Percentiles rank a stretch among this genome's conserved stretches.
Evolutionary conservation across 176 grass and related monocot species (phyloP).

Genomic region (Secale cereale): DNA sequence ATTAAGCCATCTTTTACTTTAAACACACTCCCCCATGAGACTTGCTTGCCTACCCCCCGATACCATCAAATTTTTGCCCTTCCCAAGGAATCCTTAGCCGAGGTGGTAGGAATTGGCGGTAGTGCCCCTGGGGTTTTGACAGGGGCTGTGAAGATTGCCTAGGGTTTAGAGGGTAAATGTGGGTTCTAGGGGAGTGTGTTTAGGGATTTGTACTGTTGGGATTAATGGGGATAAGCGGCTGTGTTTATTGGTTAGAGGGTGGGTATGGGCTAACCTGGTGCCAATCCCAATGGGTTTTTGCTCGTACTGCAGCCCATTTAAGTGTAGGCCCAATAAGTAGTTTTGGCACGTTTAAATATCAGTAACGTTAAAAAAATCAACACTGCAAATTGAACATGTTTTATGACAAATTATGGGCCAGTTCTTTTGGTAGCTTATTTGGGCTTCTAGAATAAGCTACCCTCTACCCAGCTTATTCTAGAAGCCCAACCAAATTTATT

Average conservation of each 20-base stretch:
- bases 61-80: slow-evolving; percentile 66
- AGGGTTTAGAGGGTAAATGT: slow-evolving; percentile 5
- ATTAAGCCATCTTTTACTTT: slow-evolving; percentile 82
- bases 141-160: not conserved
- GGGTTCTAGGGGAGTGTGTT: not conserved
- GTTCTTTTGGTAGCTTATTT: too few relatives aligned
- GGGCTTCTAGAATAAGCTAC: too few relatives aligned
- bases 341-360: not conserved
- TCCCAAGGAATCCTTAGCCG: slow-evolving; percentile 44
- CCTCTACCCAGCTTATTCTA: too few relatives aligned
- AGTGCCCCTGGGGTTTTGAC: not conserved
- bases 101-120: not conserved
- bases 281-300: slow-evolving; percentile 38
- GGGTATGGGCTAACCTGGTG: not conserved
- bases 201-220: slow-evolving; percentile 56
- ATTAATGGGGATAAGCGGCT: slow-evolving; percentile 28
- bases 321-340: not conserved
- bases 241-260: slow-evolving; percentile 20
- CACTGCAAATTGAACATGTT: too few relatives aligned
- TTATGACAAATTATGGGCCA: too few relatives aligned
- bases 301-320: not conserved
- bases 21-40: slow-evolving; percentile 63
- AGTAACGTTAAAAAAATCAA: too few relatives aligned
- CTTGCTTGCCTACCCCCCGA: slow-evolving; percentile 49
- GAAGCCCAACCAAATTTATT: too few relatives aligned